Percentiles rank a stretch among this genome's conserved stretches.
Conservation (phyloP, 177 flowering plant species). For the Vitis hybrid region DNA sequence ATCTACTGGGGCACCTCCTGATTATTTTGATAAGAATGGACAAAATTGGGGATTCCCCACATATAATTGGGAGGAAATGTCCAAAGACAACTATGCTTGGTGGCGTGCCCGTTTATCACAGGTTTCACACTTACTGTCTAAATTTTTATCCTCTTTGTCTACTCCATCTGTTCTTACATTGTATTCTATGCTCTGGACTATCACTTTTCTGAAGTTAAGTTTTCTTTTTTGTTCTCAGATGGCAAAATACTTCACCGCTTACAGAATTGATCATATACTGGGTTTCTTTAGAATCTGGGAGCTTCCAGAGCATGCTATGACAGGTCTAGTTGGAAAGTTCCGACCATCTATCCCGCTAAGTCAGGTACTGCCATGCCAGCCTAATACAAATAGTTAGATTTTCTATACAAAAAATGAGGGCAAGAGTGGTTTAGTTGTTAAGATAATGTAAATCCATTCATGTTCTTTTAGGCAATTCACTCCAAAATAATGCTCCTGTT, state of each 20-base stretch:
- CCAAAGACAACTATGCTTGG: slow-evolving; percentile 97
- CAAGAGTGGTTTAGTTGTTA: neutral
- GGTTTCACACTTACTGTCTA: slow-evolving; percentile 35
- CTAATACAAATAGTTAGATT: slow-evolving; percentile 5
- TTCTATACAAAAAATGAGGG: neutral
- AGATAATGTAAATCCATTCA: no score
- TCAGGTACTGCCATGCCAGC: slow-evolving; percentile 47
- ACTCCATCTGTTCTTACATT: neutral
- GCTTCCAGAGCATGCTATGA: slow-evolving; percentile 90
- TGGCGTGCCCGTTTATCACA: slow-evolving; percentile 93
- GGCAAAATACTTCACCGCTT: slow-evolving; percentile 95
- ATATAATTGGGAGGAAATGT: slow-evolving; percentile 99
- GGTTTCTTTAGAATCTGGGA: slow-evolving; percentile 99
- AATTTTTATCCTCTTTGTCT: slow-evolving; percentile 1
- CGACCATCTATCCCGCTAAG: slow-evolving; percentile 94
- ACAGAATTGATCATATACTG: slow-evolving; percentile 93
- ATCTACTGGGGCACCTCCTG: slow-evolving; percentile 94
- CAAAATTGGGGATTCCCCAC: slow-evolving; percentile 99
- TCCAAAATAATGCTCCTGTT: slow-evolving; percentile 13
- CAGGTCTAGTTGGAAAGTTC: slow-evolving; percentile 90
- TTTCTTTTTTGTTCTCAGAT: slow-evolving; percentile 46
- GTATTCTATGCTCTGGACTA: neutral
- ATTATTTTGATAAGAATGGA: slow-evolving; percentile 93
- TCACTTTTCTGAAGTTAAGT: neutral
- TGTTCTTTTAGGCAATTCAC: neutral